Conservation (phyloP, 345 rosid species). For the Boechera stricta region DNA sequence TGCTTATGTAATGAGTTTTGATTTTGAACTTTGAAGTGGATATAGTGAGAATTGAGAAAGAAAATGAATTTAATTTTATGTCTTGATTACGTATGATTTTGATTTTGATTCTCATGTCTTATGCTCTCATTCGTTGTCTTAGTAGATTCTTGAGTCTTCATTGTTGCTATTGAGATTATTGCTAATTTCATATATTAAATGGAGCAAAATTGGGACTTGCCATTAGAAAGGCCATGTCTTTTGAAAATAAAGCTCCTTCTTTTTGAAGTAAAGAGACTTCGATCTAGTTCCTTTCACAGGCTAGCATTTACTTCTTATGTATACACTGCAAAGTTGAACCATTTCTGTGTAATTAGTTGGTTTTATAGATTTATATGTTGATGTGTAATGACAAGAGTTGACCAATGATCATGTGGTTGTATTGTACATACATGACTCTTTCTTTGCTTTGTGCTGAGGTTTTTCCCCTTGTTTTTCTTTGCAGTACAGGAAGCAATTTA, state of each 20-base stretch:
- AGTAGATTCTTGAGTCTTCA: not conserved
- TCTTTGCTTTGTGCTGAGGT: conserved; percentile 29
- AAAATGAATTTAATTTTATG: not conserved
- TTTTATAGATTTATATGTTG: not conserved
- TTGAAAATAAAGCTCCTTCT: not conserved
- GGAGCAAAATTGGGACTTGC: not conserved
- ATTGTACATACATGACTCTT: conserved; percentile 2
- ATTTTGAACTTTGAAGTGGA: not conserved
- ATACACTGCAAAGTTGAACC: not conserved
- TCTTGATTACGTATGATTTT: not conserved
- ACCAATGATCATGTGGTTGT: not conserved
- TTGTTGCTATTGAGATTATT: not conserved
- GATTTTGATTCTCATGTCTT: not conserved
- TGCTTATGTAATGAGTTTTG: not conserved
- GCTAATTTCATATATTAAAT: not conserved
- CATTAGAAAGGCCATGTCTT: not conserved
- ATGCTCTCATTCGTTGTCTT: not conserved
- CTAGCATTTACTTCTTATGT: not conserved
- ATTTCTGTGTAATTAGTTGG: not conserved
- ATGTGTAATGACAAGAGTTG: not conserved
- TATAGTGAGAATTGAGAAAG: conserved; percentile 25
- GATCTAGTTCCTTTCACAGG: not conserved
- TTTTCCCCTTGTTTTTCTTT: conserved; percentile 32
- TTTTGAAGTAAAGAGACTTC: not conserved
- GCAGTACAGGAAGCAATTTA: conserved; percentile 90